Evolutionary conservation across 495 filamentous ascomycete species (phyloP), one percentile per base, ranked within the genome.

Genomic region (Astrothelium subdiscretum): DNA sequence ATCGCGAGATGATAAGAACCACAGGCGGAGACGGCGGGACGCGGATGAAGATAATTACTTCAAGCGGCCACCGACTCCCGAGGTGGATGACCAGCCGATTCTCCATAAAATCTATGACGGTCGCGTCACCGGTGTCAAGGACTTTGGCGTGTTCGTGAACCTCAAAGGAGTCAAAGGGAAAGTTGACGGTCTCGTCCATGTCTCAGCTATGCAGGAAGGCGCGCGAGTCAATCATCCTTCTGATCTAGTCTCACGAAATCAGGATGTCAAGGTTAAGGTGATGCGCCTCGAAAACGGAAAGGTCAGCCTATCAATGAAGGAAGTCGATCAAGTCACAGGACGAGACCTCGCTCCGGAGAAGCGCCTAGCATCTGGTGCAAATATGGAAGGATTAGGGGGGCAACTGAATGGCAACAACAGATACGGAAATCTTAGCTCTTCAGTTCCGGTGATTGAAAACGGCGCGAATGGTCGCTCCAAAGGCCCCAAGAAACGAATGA

Each of bases 101-200:
- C 74, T 96, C 15, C 88, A 85, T 79, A 98, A 98, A 71, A 76
- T 95, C 0, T 98, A 98, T 70, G 84, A 90, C 68, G 94, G 94
- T 18, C 83, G 84, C 63, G 87, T 97, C 44, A 96, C 90, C 2
- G 91, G 91, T 0, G 79, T 97, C 32, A 97, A 96, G 71, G 89
- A 96, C 66, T 98, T 97, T 75, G 94, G 94, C 35, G 90, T 87
- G 13, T 98, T 98, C 73, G 91, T 98, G 58, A 97, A 92, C 67
- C 74, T 98, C n/a, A 78, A 84, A 67, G 89, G 90, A 27, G 86
- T 98, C 3, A 84, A 79, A 71, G 90, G 92, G 18, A 95, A 91
- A 70, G 87, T 95, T 26, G 92, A 96, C 68, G 94, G 94, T 2
- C 80, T 98, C 69, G 92, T 97, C 5, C 94, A 98, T 73, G 83